phyloP scores from a whole-genome alignment of 768 basidiomycete species.

The Termitomyces sp. region DNA sequence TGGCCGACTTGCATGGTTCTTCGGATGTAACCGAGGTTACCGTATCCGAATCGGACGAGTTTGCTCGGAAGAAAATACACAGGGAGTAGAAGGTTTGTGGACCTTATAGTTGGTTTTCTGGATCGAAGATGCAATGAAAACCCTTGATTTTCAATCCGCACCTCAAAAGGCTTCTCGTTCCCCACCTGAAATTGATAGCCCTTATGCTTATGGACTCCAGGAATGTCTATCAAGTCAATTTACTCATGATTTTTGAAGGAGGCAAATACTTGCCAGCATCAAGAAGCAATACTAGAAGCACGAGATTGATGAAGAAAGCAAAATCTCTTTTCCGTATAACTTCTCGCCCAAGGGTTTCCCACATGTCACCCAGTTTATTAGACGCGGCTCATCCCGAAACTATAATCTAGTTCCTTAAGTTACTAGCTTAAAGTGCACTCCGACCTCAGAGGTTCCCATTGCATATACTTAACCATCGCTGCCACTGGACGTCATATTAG shows the following conservation, averaged over 20 bases:
- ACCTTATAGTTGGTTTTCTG: not conserved
- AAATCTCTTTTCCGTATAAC: not conserved
- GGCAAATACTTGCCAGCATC: not conserved
- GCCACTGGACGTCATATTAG: not conserved
- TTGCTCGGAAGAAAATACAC: not conserved
- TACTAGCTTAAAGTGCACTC: not conserved
- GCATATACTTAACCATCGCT: not conserved
- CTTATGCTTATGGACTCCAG: no score
- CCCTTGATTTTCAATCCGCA: not conserved
- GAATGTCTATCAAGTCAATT: not conserved
- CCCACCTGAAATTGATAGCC: no score
- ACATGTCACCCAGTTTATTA: not conserved
- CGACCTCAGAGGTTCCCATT: not conserved
- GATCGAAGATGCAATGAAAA: not conserved
- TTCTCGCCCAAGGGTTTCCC: not conserved
- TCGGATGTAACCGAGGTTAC: not conserved
- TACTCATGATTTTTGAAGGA: not conserved
- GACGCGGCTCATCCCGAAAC: not conserved
- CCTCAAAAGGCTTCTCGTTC: not conserved
- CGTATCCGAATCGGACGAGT: not conserved
- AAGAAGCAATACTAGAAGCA: not conserved
- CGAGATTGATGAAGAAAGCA: not conserved
- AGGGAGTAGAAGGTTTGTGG: no score
- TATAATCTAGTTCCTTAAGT: no score
- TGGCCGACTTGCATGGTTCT: not conserved